These are phyloP conservation scores for Candida hungchunana DNA, from an alignment of 805 yeast species.

Conservation along the genomic window DNA sequence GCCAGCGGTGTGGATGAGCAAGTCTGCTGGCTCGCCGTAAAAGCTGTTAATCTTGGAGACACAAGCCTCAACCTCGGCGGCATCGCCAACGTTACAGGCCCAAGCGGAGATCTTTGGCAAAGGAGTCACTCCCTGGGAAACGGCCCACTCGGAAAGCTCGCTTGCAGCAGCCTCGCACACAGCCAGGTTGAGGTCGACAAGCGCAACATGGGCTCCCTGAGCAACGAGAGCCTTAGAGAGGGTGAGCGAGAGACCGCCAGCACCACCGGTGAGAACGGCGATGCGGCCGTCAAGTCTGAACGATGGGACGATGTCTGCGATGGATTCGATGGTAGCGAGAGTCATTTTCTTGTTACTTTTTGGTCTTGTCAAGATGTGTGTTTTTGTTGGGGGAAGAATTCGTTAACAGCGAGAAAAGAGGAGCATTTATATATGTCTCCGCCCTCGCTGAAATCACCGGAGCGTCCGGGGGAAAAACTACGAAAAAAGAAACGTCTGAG, in stretches of 20 bases:
- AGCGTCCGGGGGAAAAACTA: too few species aligned
- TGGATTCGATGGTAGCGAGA: slow-evolving; percentile 14
- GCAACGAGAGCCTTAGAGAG: slow-evolving; percentile 63
- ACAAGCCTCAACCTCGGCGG: slow-evolving; percentile 50
- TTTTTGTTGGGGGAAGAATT: too few species aligned
- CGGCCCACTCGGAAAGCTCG: slow-evolving; percentile 45
- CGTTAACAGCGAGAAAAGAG: too few species aligned
- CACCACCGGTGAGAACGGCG: slow-evolving; percentile 76
- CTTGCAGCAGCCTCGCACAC: slow-evolving; percentile 53
- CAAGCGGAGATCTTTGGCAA: slow-evolving; percentile 49
- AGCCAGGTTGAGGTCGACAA: slow-evolving; percentile 62
- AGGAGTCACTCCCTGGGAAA: slow-evolving; percentile 30
- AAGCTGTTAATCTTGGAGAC: slow-evolving; percentile 51
- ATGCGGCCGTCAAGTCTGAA: slow-evolving; percentile 68
- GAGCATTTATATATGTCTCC: too few species aligned
- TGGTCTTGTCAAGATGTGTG: too few species aligned
- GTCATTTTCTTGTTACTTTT: slow-evolving; percentile 6
- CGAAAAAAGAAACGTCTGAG: too few species aligned
- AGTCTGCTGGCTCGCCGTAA: slow-evolving; percentile 58
- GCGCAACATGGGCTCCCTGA: slow-evolving; percentile 74
- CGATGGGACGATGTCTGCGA: slow-evolving; percentile 40
- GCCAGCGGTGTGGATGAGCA: slow-evolving; percentile 78
- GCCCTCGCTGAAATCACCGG: too few species aligned
- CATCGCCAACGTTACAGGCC: slow-evolving; percentile 71
- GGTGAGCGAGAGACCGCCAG: slow-evolving; percentile 71